A percentile compares a stretch with the other conserved stretches of the same genome.
These are phyloP conservation scores for Zopfia rhizophila DNA, from an alignment of 2,329 filamentous ascomycete genomes.

Conservation along the genomic window DNA sequence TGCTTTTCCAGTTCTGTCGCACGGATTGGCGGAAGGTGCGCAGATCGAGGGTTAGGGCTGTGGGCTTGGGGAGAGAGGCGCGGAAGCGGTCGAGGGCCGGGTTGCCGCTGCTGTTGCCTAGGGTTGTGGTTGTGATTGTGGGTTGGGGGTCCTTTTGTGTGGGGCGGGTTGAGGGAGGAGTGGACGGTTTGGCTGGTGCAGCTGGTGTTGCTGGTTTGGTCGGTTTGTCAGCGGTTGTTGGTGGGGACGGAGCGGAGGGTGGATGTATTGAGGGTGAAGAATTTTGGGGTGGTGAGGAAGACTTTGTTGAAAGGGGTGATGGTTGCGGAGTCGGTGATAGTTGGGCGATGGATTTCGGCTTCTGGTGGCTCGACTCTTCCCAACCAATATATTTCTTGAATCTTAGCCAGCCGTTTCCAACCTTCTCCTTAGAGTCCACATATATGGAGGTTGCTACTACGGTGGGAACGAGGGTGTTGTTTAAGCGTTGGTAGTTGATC, in stretches of 20 bases:
- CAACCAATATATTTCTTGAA: slow-evolving; percentile 39
- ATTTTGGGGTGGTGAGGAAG: slow-evolving; percentile 17
- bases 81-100: slow-evolving; percentile 30
- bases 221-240: slow-evolving; percentile 24
- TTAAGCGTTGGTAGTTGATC: slow-evolving; percentile 50
- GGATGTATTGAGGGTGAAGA: slow-evolving; percentile 20
- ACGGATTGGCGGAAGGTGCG: slow-evolving; percentile 37
- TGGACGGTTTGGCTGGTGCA: slow-evolving; percentile 13
- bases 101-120: slow-evolving; percentile 7
- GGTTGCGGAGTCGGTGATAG: slow-evolving; percentile 19
- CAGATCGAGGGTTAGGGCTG: slow-evolving; percentile 39
- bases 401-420: slow-evolving; percentile 30
- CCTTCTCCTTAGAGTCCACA: slow-evolving; percentile 33
- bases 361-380: slow-evolving; percentile 25
- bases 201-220: slow-evolving; percentile 23
- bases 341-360: too few relatives aligned
- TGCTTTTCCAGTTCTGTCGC: slow-evolving; percentile 31
- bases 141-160: slow-evolving; percentile 3
- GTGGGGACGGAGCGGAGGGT: slow-evolving; percentile 7
- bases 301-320: slow-evolving; percentile 12
- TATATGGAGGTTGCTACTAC: slow-evolving; percentile 35
- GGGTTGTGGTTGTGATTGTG: background rate
- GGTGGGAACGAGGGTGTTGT: slow-evolving; percentile 32
- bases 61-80: slow-evolving; percentile 34
- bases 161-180: background rate